Conservation (phyloP, 345 rosid species). For the Populus euphratica region DNA sequence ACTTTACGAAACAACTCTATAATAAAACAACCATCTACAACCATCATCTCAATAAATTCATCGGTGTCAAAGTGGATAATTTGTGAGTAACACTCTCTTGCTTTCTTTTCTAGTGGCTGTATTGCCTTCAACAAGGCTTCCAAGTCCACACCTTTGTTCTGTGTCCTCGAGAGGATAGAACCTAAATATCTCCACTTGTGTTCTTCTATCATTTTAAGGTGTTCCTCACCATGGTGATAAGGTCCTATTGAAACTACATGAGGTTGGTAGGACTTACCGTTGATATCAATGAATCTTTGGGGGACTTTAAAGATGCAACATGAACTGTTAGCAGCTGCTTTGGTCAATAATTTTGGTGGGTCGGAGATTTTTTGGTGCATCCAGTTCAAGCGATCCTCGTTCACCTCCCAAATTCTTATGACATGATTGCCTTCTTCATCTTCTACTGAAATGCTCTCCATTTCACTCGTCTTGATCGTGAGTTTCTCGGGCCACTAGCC, state of each 20-base stretch:
- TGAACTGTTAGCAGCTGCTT: constrained; percentile 34
- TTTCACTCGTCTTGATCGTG: not conserved
- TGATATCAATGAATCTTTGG: constrained; percentile 40
- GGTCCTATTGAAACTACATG: constrained; percentile 75
- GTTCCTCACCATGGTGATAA: constrained; percentile 45
- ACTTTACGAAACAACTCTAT: constrained; percentile 63
- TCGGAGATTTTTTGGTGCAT: constrained; percentile 42
- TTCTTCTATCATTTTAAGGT: constrained; percentile 64
- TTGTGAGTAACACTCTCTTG: constrained; percentile 72
- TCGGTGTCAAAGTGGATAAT: constrained; percentile 30
- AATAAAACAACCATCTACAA: constrained; percentile 63
- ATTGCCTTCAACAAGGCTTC: constrained; percentile 44
- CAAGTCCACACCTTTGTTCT: constrained; percentile 22
- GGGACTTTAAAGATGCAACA: constrained; percentile 54
- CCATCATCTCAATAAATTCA: constrained; percentile 66
- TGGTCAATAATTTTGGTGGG: constrained; percentile 39
- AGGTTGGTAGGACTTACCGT: constrained; percentile 60
- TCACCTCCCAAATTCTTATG: constrained; percentile 27
- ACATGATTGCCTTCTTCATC: constrained; percentile 12
- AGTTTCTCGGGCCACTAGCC: not conserved
- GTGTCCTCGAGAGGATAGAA: constrained; percentile 37
- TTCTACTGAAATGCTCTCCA: constrained; percentile 4
- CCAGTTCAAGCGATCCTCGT: constrained; percentile 26
- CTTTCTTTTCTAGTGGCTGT: constrained; percentile 37
- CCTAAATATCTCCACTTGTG: constrained; percentile 76